Conservation (phyloP, 2,329 filamentous ascomycete species). For the Colletotrichum sp. region DNA sequence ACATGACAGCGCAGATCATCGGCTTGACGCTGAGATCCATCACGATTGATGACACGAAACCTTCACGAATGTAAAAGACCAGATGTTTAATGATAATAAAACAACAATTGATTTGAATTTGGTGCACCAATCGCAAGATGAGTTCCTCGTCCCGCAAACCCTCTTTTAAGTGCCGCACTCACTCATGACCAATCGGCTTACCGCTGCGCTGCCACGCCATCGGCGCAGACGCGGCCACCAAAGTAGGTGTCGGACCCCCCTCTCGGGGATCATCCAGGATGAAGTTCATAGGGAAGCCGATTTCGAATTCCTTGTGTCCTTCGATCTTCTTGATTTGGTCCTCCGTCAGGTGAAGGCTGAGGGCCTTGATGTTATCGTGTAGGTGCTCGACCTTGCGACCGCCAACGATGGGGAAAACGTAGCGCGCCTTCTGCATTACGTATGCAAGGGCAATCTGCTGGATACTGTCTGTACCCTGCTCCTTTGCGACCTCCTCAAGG, state of each 20-base stretch:
- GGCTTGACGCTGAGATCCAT: background rate
- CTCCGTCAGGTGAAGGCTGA: constrained; percentile 52
- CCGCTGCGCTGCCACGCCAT: constrained; percentile 11
- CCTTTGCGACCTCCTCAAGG: constrained; percentile 63
- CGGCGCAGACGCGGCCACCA: constrained; percentile 10
- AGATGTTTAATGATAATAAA: background rate
- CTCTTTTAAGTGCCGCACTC: background rate
- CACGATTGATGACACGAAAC: background rate
- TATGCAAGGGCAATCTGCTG: constrained; percentile 64
- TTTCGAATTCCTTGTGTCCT: constrained; percentile 54
- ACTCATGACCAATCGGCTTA: constrained; percentile 14
- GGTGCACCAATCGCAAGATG: background rate
- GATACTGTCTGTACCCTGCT: constrained; percentile 59
- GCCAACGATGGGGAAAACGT: constrained; percentile 61
- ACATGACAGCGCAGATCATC: background rate
- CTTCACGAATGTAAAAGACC: background rate
- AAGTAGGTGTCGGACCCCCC: background rate
- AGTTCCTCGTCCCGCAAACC: background rate
- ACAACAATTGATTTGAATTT: background rate
- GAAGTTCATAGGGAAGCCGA: constrained; percentile 58
- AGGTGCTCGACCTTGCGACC: constrained; percentile 58
- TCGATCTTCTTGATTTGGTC: constrained; percentile 63
- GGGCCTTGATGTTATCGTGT: constrained; percentile 59
- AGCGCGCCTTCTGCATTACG: constrained; percentile 53
- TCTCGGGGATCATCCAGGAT: constrained; percentile 33